A percentile compares a stretch with the other conserved stretches of the same genome.
These are phyloP conservation scores for Phytophthora quininea DNA, from an alignment of 352 stramenopile species.

Conservation along the genomic window DNA sequence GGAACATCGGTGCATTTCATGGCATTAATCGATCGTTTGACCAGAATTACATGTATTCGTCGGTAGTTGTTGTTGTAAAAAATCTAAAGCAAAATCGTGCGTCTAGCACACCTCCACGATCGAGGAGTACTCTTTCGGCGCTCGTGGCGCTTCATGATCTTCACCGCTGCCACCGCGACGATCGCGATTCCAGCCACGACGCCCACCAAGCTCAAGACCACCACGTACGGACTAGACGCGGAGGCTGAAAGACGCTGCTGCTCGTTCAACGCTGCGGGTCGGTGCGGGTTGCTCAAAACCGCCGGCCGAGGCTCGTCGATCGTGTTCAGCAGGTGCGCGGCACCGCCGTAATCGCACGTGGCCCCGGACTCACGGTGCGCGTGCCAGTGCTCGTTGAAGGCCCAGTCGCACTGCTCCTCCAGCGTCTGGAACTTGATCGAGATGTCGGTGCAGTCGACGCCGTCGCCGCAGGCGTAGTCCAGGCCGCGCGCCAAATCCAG, in stretches of 20 bases:
- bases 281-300: neutral
- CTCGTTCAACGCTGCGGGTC: neutral
- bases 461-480: slow-evolving; percentile 52
- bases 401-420: slow-evolving; percentile 61
- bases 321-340: slow-evolving; percentile 46
- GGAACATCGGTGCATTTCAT: too few relatives aligned
- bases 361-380: slow-evolving; percentile 53
- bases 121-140: slow-evolving; percentile 13
- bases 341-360: slow-evolving; percentile 75
- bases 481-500: slow-evolving; percentile 55
- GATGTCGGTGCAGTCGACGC: slow-evolving; percentile 57
- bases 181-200: slow-evolving; percentile 3
- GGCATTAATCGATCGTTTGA: too few relatives aligned
- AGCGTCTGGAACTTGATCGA: slow-evolving; percentile 45
- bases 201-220: slow-evolving; percentile 17
- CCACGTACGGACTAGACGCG: neutral
- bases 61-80: too few relatives aligned
- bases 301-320: neutral
- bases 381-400: slow-evolving; percentile 22
- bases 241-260: neutral
- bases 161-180: neutral
- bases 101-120: slow-evolving; percentile 6
- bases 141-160: slow-evolving; percentile 15
- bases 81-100: neutral
- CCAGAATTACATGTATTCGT: too few relatives aligned